phyloP scores from a whole-genome alignment of 2,329 filamentous ascomycete species.

The Emergomyces pasteurianus region DNA sequence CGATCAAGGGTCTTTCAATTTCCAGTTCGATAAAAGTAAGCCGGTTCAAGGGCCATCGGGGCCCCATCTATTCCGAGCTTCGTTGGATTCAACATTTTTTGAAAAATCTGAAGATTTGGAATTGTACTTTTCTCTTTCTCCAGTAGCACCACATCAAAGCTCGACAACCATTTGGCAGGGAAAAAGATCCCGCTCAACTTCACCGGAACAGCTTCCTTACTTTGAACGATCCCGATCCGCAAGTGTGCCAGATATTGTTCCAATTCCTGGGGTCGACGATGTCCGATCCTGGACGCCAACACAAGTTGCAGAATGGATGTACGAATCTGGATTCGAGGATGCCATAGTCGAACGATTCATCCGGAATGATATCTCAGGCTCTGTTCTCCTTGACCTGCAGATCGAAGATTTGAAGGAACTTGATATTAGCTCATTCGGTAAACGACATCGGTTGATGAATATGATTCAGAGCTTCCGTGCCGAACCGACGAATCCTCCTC shows the following conservation, averaged over 20 bases:
- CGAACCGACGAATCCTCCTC: conserved; percentile 12
- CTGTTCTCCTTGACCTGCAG: conserved; percentile 78
- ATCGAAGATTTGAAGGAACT: conserved; percentile 65
- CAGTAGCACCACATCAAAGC: conserved; percentile 10
- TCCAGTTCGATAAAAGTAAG: conserved; percentile 43
- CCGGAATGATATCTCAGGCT: conserved; percentile 82
- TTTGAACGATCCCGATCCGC: conserved; percentile 45
- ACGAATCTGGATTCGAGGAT: conserved; percentile 66
- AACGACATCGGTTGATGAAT: conserved; percentile 49
- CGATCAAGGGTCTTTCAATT: conserved; percentile 47
- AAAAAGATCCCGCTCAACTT: not conserved
- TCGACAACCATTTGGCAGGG: conserved; percentile 33
- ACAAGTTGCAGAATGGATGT: conserved; percentile 58
- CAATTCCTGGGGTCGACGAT: conserved; percentile 17
- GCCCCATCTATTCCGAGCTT: conserved; percentile 78
- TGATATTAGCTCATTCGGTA: conserved; percentile 51
- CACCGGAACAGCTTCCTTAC: conserved; percentile 5
- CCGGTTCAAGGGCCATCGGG: conserved; percentile 70
- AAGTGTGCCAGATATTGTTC: conserved; percentile 15
- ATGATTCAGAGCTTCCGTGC: conserved; percentile 42
- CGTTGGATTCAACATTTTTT: conserved; percentile 11
- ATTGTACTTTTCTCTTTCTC: conserved; percentile 9
- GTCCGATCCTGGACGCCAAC: conserved; percentile 22
- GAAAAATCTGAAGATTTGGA: conserved; percentile 7
- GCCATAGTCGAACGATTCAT: conserved; percentile 72